Conservation (phyloP, 208 protist genomes). For the Acanthamoeba triangularis region DNA sequence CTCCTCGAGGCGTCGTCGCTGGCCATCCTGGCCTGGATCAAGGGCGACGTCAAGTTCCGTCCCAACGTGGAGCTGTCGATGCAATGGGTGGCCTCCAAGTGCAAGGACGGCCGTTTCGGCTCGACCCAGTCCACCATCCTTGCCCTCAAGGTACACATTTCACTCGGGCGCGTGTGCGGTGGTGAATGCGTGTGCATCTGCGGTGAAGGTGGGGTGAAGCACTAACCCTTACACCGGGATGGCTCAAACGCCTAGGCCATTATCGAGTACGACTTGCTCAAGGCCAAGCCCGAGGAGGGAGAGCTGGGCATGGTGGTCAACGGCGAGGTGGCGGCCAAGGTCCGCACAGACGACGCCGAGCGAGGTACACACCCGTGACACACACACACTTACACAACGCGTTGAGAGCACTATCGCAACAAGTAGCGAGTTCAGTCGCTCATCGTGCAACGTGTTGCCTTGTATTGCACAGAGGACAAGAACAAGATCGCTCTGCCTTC, state of each 20-base stretch:
- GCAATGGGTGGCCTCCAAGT: constrained; percentile 56
- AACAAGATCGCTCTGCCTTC: background rate
- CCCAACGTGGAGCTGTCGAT: constrained; percentile 66
- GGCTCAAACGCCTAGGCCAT: background rate
- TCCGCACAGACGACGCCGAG: background rate
- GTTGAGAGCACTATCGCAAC: no score
- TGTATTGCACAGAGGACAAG: no score
- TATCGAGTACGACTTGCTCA: constrained; percentile 28
- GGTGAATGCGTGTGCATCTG: no score
- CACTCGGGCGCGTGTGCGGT: no score
- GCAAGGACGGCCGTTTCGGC: constrained; percentile 63
- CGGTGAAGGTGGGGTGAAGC: no score
- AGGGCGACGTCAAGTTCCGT: constrained; percentile 31
- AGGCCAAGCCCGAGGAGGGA: background rate
- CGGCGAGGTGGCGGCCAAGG: constrained; percentile 10
- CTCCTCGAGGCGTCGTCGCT: constrained; percentile 41
- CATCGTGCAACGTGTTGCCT: no score
- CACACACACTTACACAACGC: no score
- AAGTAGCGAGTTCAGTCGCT: no score
- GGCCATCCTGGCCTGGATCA: constrained; percentile 41
- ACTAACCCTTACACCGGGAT: no score
- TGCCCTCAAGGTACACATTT: constrained; percentile 55
- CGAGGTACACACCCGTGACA: background rate
- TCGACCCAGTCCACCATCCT: constrained; percentile 76
- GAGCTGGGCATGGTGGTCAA: background rate